Base-by-base conservation (phyloP, 495 filamentous ascomycete genomes). In the Parathielavia hyrcaniae region DNA sequence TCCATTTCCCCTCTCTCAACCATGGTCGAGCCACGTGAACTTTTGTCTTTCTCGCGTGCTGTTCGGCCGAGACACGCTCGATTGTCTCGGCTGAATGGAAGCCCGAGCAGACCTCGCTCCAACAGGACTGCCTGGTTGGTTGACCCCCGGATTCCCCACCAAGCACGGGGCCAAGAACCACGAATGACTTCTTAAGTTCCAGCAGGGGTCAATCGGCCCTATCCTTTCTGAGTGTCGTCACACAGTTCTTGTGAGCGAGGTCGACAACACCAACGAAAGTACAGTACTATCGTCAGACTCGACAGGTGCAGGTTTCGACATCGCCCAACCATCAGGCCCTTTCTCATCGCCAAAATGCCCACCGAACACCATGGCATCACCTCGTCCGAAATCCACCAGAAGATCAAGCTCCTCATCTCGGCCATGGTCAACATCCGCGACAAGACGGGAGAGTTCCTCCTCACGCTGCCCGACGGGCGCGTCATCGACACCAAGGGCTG, bases 401-500 rank as follows among this genome's bases (percentile, higher is more conserved):
- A 74, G 34, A 81, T 88, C 64, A 71, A 79, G 34, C 75, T 81
- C 16, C 71, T 90, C 11, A 88, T 87, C 62, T 62, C 82, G 61
- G 85, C 83, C 50, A 77, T 90, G 12, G 73, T 89, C 59, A 83
- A 86, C 68, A 88, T 88, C 69, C 80, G 78, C 64, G 86, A 90
- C 69, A 75, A 73, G 11, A 85, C 83, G 0, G 86, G 86, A 26
- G 73, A 84, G 64, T 90, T 87, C 71, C 77, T 88, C 11, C 69
- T 89, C 30, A 79, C 71, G 17, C 76, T 90, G 19, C 67, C 75
- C 9, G 86, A 89, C 59, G 86, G 86, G 36, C 81, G 86, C 26
- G 73, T 89, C 35, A 88, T 90, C 59, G 86, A 90, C 65, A 89
- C 86, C 17, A 90, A 89, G 69, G 86, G 83, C 41, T 90, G 86